phyloP scores from a whole-genome alignment of 2,329 filamentous ascomycete genomes.

The Fusarium armeniacum region DNA sequence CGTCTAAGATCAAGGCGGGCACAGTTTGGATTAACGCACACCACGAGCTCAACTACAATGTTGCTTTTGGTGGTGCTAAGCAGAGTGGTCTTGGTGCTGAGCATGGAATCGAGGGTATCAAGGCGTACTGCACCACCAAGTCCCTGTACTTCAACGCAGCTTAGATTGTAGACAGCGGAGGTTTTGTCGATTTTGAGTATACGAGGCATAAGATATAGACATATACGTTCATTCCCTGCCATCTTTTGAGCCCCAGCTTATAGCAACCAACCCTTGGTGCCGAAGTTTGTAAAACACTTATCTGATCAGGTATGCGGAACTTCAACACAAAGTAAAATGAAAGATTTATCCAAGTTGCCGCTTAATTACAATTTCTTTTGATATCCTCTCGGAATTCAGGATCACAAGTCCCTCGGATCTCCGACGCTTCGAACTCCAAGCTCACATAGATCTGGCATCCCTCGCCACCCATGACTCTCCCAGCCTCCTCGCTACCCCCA shows the following conservation, averaged over 20 bases:
- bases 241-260: no score
- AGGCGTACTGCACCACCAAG: conserved; percentile 25
- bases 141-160: neutral
- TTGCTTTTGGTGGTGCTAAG: conserved; percentile 62
- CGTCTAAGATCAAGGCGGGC: conserved; percentile 67
- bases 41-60: conserved; percentile 59
- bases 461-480: conserved; percentile 34
- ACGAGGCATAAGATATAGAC: no score
- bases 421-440: conserved; percentile 28
- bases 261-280: no score
- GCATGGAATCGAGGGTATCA: conserved; percentile 58
- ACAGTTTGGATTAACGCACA: conserved; percentile 70
- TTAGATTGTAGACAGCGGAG: neutral
- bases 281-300: no score
- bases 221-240: no score
- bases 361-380: conserved; percentile 2
- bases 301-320: neutral
- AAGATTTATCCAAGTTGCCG: neutral
- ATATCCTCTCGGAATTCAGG: neutral
- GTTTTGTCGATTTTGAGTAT: no score
- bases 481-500: conserved; percentile 27
- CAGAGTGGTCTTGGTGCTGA: conserved; percentile 60
- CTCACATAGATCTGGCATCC: conserved; percentile 40
- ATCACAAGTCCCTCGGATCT: conserved; percentile 12
- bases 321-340: neutral